These are phyloP conservation scores for Nymphaea thermarum DNA, from an alignment of 164 flowering plant species.

Conservation along the genomic window DNA sequence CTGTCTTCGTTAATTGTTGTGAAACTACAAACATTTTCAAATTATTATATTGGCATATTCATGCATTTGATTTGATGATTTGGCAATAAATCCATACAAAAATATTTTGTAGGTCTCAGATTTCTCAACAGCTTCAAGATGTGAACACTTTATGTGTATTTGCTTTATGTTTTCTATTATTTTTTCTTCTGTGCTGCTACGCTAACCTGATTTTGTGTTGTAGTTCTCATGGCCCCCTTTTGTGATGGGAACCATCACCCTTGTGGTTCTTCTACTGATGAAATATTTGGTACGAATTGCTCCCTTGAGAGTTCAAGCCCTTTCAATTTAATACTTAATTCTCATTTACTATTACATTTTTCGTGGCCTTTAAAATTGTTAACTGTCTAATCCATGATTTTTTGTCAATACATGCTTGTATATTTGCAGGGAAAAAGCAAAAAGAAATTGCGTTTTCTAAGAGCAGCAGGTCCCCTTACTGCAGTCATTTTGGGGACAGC, in stretches of 20 bases:
- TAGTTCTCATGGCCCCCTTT: conserved; percentile 95
- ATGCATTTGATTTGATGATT: too few species aligned
- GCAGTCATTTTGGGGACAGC: conserved; percentile 76
- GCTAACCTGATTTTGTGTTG: conserved; percentile 33
- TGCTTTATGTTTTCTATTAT: too few species aligned
- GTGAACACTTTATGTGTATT: too few species aligned
- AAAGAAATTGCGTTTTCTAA: conserved; percentile 56
- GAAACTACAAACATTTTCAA: too few species aligned
- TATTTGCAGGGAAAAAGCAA: conserved; percentile 61
- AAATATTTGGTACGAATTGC: conserved; percentile 73
- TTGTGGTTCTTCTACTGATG: conserved; percentile 66
- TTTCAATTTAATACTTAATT: background rate
- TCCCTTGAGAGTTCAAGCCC: background rate
- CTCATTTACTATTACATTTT: too few species aligned
- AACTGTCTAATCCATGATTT: background rate
- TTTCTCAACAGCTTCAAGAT: too few species aligned
- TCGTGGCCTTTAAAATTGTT: too few species aligned
- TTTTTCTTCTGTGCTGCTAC: background rate
- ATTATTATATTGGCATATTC: too few species aligned
- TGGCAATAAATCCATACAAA: too few species aligned
- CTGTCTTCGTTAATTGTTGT: too few species aligned
- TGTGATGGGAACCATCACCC: conserved; percentile 73
- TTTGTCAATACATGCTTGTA: background rate
- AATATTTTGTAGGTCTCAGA: too few species aligned
- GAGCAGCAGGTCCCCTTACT: conserved; percentile 93